phyloP scores from a whole-genome alignment of 169 alveolate species.

The Plasmodium relictum region DNA sequence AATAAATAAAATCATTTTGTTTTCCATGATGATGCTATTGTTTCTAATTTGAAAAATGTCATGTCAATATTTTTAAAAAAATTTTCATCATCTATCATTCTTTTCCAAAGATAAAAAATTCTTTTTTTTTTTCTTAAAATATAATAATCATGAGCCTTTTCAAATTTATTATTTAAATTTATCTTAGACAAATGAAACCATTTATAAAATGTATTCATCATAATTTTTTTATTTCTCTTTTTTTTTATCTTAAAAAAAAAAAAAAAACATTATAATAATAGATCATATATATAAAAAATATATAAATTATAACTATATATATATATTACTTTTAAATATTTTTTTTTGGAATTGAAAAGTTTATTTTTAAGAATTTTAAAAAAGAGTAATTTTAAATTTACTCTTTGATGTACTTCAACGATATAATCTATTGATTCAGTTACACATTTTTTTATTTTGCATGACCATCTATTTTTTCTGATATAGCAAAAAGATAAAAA shows the following conservation, averaged over 20 bases:
- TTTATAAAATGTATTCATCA: conserved; percentile 21
- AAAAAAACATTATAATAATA: background rate
- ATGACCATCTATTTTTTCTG: conserved; percentile 51
- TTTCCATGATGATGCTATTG: conserved; percentile 64
- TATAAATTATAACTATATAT: background rate
- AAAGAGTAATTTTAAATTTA: conserved; percentile 15
- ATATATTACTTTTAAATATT: conserved; percentile 42
- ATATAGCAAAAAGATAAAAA: conserved; percentile 11
- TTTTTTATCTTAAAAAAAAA: conserved; percentile 42
- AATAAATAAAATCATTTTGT: conserved; percentile 16
- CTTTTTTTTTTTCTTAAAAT: conserved; percentile 53
- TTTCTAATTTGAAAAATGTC: conserved; percentile 42
- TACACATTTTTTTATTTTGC: conserved; percentile 56
- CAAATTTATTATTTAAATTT: conserved; percentile 25
- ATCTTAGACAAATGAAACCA: conserved; percentile 31
- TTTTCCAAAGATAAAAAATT: conserved; percentile 49
- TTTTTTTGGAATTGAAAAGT: conserved; percentile 17
- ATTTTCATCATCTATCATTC: conserved; percentile 38
- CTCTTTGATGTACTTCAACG: conserved; percentile 28
- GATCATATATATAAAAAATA: conserved; percentile 8
- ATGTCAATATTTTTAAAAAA: conserved; percentile 58
- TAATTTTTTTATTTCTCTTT: conserved; percentile 33
- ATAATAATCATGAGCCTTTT: conserved; percentile 51
- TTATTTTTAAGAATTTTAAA: conserved; percentile 54
- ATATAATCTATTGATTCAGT: conserved; percentile 23